phyloP scores from a whole-genome alignment of 2,329 filamentous ascomycete genomes.

The Hypoxylon sp. region DNA sequence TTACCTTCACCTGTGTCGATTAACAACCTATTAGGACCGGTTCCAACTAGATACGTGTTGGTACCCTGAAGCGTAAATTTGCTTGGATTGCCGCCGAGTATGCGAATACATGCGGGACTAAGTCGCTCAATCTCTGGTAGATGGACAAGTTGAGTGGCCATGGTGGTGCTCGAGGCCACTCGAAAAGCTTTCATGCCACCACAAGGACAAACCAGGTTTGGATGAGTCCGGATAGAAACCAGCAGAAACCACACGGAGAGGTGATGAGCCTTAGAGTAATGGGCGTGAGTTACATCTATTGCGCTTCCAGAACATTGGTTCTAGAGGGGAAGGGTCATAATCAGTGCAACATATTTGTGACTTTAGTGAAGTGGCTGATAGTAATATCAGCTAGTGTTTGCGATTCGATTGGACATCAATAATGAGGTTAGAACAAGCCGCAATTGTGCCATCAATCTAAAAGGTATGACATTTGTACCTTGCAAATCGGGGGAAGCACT shows the following conservation, averaged over 20 bases:
- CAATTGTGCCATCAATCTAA: conserved; percentile 27
- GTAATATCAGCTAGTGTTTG: conserved; percentile 10
- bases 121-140: conserved; percentile 83
- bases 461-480: background rate
- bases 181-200: conserved; percentile 43
- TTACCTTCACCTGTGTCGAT: conserved; percentile 91
- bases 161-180: conserved; percentile 54
- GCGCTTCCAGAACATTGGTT: conserved; percentile 1
- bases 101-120: conserved; percentile 81
- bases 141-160: conserved; percentile 71
- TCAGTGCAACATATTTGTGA: background rate
- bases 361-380: conserved; percentile 1
- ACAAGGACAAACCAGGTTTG: background rate
- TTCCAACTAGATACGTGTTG: conserved; percentile 94
- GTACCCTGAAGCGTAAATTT: conserved; percentile 84
- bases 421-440: conserved; percentile 34
- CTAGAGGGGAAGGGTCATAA: background rate
- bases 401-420: conserved; percentile 11
- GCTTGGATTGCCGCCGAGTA: conserved; percentile 90
- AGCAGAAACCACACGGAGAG: background rate
- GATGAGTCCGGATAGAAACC: background rate
- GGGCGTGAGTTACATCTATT: background rate
- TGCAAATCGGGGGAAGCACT: background rate
- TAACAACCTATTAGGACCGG: conserved; percentile 77
- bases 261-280: background rate